Base-by-base conservation (phyloP, 345 rosid species). In the Salix brachista region DNA sequence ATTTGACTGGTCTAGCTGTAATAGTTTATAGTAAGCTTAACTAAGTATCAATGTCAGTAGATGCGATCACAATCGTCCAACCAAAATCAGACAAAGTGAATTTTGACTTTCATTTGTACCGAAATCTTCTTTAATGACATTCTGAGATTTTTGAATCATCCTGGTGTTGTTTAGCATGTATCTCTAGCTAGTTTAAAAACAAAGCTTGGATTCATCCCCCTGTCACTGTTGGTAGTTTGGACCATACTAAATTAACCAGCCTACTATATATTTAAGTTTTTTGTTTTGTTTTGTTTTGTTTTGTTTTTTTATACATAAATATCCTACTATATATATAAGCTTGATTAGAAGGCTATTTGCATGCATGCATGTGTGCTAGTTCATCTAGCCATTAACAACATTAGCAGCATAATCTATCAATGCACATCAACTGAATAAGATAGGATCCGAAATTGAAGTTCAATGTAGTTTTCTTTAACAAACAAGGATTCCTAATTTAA, bases 31-130 rank as follows among this genome's bases (percentile, higher is more conserved):
- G 90, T 82, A 87, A 87, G 85, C 84, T 78, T 71, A 82, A 60
- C 78, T 70, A 79, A 81, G 86, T 82, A 78, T 81, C 87, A 72
- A 32, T 84, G 91, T 89, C 91, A 81, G 88, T 75, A 36, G 48
- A 65, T 68, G 74, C 54, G 81, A 86, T 88, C 90, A 81, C 81
- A 85, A 88, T 80, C 85, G 70, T 88, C 87, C 89, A 89, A 83
- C 64, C 58, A 41, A 77, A 66, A 83, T 77, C 87, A 80, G 87
- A 85, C 92, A 84, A 84, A 82, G 79, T 78, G 75, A 85, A 84
- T 81, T 77, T 86, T 88, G 90, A 88, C 90, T 88, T 90, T 85
- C 86, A 79, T 83, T 67, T 65, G 42, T 72, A 52, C 72, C 19
- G 80, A 66, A 82, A 73, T 77, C 14, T 71, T 64, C 34, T 52